Evolutionary conservation across 176 grass and related monocot genomes (phyloP).

Genomic region (Thalia dealbata): DNA sequence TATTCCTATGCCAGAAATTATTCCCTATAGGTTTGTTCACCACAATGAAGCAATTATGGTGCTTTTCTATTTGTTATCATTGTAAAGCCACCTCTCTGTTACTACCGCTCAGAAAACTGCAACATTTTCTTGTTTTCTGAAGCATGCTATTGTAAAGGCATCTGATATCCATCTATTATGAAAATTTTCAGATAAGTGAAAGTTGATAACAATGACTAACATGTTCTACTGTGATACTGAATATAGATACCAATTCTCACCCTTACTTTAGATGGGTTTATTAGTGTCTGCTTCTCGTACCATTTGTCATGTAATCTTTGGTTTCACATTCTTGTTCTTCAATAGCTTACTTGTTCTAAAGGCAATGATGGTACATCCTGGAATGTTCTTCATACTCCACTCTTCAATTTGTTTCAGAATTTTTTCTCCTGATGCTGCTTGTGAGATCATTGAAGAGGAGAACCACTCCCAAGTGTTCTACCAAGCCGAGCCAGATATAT

Average conservation of each 20-base stretch:
- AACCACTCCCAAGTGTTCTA: constrained; percentile 86
- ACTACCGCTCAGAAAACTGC: neutral
- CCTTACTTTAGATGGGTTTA: neutral
- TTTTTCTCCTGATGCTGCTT: constrained; percentile 81
- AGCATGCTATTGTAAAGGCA: neutral
- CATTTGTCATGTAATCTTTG: neutral
- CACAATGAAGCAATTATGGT: too few relatives aligned
- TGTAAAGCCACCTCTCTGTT: neutral
- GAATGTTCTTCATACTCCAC: constrained; percentile 7
- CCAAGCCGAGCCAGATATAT: constrained; percentile 86
- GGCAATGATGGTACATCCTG: neutral
- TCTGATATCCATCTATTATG: neutral
- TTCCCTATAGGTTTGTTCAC: too few relatives aligned
- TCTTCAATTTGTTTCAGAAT: constrained; percentile 48
- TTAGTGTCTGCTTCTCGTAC: neutral
- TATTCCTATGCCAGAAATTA: too few relatives aligned
- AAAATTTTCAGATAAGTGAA: neutral
- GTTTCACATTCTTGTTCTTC: neutral
- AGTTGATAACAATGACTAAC: neutral
- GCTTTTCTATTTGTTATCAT: too few relatives aligned
- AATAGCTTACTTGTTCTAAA: neutral
- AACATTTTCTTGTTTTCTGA: neutral
- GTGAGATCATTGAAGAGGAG: constrained; percentile 91
- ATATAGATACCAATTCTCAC: neutral
- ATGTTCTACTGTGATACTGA: neutral